These are phyloP conservation scores for Condylostoma magnum DNA, from an alignment of 169 alveolate species.

Conservation along the genomic window DNA sequence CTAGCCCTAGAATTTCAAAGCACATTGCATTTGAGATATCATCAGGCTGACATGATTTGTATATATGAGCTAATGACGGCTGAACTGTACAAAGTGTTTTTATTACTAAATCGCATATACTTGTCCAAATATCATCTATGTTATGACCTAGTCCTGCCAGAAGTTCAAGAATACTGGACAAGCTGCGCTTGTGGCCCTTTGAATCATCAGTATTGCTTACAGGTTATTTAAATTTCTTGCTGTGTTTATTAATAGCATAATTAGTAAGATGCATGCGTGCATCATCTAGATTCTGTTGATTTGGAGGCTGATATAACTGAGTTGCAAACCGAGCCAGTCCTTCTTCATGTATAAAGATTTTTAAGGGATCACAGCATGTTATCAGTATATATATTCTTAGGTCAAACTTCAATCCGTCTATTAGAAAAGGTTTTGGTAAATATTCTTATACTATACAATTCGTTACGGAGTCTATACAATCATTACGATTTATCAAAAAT, in stretches of 20 bases:
- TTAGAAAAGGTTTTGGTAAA: slow-evolving; percentile 66
- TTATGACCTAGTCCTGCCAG: slow-evolving; percentile 46
- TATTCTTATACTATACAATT: slow-evolving; percentile 72
- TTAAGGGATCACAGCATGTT: slow-evolving; percentile 80
- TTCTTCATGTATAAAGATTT: slow-evolving; percentile 66
- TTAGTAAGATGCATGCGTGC: slow-evolving; percentile 80
- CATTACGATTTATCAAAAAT: slow-evolving; percentile 48
- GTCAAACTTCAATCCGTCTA: slow-evolving; percentile 78
- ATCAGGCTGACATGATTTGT: slow-evolving; percentile 56
- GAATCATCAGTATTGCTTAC: slow-evolving; percentile 40
- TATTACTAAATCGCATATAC: slow-evolving; percentile 52
- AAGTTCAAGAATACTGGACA: slow-evolving; percentile 5
- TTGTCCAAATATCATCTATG: slow-evolving; percentile 32
- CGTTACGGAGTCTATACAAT: slow-evolving; percentile 43
- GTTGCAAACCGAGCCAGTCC: slow-evolving; percentile 80
- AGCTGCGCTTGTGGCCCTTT: slow-evolving; percentile 58
- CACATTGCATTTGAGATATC: slow-evolving; percentile 56
- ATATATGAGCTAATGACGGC: slow-evolving; percentile 60
- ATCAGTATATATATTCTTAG: slow-evolving; percentile 76
- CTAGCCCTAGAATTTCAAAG: slow-evolving; percentile 63
- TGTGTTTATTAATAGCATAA: slow-evolving; percentile 80
- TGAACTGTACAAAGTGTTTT: slow-evolving; percentile 60
- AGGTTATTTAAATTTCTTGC: slow-evolving; percentile 48
- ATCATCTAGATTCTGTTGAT: slow-evolving; percentile 56
- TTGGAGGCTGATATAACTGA: slow-evolving; percentile 54